Percentiles rank a stretch among this genome's conserved stretches.
phyloP scores from a whole-genome alignment of 768 basidiomycete genomes.

The Cyclocybe cylindracea region DNA sequence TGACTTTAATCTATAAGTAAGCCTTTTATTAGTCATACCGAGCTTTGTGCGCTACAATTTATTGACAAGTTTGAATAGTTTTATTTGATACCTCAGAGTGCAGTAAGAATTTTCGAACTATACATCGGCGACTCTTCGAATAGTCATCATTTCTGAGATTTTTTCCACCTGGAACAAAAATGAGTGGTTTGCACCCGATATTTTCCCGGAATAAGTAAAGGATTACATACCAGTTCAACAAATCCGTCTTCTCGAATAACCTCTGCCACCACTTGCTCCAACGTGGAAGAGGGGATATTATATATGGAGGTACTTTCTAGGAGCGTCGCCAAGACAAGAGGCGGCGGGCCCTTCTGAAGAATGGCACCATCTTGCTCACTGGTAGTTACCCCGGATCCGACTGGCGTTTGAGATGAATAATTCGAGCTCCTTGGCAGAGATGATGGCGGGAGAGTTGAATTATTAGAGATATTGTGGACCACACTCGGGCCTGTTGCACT shows the following conservation, averaged over 20 bases:
- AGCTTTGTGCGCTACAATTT: not conserved
- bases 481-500: too few species aligned
- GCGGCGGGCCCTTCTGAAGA: conserved; percentile 2
- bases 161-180: conserved; percentile 45
- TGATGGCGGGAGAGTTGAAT: not conserved
- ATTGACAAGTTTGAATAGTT: not conserved
- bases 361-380: not conserved
- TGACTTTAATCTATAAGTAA: not conserved
- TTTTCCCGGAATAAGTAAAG: not conserved
- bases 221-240: conserved; percentile 59
- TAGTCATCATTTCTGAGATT: conserved; percentile 54
- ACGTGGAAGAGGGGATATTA: conserved; percentile 45
- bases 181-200: not conserved
- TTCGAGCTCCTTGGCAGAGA: not conserved
- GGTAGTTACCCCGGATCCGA: not conserved
- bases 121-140: conserved; percentile 29
- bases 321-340: conserved; percentile 38
- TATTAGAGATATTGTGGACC: too few species aligned
- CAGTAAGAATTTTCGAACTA: conserved; percentile 2
- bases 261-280: conserved; percentile 60
- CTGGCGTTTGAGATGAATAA: not conserved
- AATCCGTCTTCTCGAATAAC: conserved; percentile 80
- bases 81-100: too few species aligned
- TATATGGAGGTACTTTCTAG: conserved; percentile 51
- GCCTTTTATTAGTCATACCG: not conserved